These are phyloP conservation scores for Pezicula carpinea DNA, from an alignment of 2,329 filamentous ascomycete genomes.

Conservation along the genomic window DNA sequence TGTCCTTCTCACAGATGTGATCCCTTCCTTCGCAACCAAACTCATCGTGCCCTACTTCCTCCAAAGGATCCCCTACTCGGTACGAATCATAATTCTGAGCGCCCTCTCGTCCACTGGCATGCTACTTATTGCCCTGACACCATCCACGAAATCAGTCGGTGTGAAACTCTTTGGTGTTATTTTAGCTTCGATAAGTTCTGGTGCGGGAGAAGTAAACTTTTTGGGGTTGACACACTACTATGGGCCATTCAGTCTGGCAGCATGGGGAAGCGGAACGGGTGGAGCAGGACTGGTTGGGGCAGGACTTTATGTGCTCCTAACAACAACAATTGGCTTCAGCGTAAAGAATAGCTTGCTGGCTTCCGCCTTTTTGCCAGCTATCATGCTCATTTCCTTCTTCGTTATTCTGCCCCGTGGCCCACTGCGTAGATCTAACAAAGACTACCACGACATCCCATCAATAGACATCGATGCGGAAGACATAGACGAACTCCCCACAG, in stretches of 20 bases:
- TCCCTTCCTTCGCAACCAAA: constrained; percentile 86
- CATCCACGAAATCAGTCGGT: constrained; percentile 58
- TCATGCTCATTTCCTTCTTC: constrained; percentile 89
- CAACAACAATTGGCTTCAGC: constrained; percentile 70
- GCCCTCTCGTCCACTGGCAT: constrained; percentile 76
- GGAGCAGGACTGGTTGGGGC: constrained; percentile 84
- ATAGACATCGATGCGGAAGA: constrained; percentile 32
- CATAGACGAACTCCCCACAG: constrained; percentile 32
- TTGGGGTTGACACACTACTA: constrained; percentile 91
- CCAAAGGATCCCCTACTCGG: constrained; percentile 74
- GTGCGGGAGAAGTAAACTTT: constrained; percentile 86
- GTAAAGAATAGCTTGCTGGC: constrained; percentile 71
- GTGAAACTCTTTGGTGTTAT: constrained; percentile 79
- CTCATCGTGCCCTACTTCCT: constrained; percentile 91
- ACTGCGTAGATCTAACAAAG: constrained; percentile 43
- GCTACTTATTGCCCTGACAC: constrained; percentile 81
- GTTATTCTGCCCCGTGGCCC: constrained; percentile 66
- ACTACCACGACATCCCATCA: constrained; percentile 47
- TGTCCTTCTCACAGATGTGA: constrained; percentile 87
- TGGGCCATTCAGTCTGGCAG: constrained; percentile 77
- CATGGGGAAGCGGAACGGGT: constrained; percentile 90
- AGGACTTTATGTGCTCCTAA: constrained; percentile 81
- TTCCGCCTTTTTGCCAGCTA: constrained; percentile 71
- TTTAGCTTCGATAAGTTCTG: constrained; percentile 78
- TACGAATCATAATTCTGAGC: constrained; percentile 72